Conservation (phyloP, 2,329 filamentous ascomycete genomes). For the Alternaria hordeiaustralica region DNA sequence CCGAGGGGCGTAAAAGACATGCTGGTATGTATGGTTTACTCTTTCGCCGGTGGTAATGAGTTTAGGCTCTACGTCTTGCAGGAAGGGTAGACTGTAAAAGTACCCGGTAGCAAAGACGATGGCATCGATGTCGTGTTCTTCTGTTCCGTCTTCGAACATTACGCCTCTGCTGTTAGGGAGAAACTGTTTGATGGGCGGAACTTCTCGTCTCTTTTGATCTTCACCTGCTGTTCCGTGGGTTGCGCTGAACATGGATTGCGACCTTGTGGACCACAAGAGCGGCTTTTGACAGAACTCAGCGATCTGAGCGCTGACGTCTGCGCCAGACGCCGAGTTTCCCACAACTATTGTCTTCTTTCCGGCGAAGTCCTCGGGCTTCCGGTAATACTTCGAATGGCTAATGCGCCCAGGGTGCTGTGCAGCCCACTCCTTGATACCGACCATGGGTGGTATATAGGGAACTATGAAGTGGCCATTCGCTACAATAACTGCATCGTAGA, state of each 20-base stretch:
- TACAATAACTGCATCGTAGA: constrained; percentile 62
- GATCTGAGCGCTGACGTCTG: constrained; percentile 84
- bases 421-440: constrained; percentile 52
- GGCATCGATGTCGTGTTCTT: constrained; percentile 73
- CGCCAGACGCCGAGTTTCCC: constrained; percentile 82
- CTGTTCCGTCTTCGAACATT: constrained; percentile 68
- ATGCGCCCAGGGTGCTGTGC: constrained; percentile 48
- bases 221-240: constrained; percentile 19
- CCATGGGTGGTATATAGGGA: constrained; percentile 53
- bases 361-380: constrained; percentile 66
- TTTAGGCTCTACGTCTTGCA: constrained; percentile 61
- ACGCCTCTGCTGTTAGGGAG: constrained; percentile 66
- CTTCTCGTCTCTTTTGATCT: constrained; percentile 60
- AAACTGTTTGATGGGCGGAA: constrained; percentile 62
- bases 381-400: constrained; percentile 75
- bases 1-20: constrained; percentile 76
- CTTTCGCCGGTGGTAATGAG: constrained; percentile 73
- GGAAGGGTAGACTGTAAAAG: constrained; percentile 82
- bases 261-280: constrained; percentile 57
- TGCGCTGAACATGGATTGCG: constrained; percentile 18
- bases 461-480: constrained; percentile 58
- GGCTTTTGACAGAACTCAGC: constrained; percentile 63
- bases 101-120: constrained; percentile 91
- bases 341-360: constrained; percentile 79
- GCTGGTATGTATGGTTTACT: constrained; percentile 76